phyloP scores from a whole-genome alignment of 768 basidiomycete genomes.

The Hericium rajendrae region DNA sequence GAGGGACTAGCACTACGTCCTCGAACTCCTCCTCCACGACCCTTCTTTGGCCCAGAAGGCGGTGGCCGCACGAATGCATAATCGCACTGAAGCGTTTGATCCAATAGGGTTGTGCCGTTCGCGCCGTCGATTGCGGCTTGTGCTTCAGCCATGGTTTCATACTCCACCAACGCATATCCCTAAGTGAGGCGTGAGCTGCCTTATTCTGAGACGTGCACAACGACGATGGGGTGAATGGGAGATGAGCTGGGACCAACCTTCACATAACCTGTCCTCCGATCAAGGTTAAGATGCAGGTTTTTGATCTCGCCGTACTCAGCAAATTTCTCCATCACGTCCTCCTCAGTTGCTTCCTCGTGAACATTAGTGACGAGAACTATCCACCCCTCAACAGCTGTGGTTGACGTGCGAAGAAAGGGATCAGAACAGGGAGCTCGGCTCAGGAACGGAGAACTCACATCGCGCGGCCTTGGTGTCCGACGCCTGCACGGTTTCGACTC shows the following conservation, averaged over 20 bases:
- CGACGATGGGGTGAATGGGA: neutral
- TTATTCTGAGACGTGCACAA: neutral
- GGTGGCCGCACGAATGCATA: constrained; percentile 87
- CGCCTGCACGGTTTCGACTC: constrained; percentile 52
- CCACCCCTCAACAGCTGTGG: constrained; percentile 94
- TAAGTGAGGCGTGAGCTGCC: constrained; percentile 21
- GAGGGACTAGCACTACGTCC: constrained; percentile 76
- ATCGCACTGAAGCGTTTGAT: constrained; percentile 82
- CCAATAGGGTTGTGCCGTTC: constrained; percentile 71
- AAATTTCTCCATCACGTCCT: constrained; percentile 94
- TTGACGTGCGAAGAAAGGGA: constrained; percentile 2
- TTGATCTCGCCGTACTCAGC: constrained; percentile 96
- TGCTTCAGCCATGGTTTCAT: constrained; percentile 90
- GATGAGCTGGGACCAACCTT: constrained; percentile 53
- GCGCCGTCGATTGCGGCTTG: constrained; percentile 90
- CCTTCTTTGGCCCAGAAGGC: constrained; percentile 73
- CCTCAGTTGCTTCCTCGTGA: constrained; percentile 97
- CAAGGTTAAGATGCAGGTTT: constrained; percentile 94
- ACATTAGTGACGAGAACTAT: constrained; percentile 94
- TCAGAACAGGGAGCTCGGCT: constrained; percentile 10
- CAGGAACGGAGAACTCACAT: constrained; percentile 43
- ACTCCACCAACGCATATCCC: constrained; percentile 98
- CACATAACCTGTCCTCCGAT: constrained; percentile 95
- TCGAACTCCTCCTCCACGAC: constrained; percentile 52
- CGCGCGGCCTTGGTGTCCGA: constrained; percentile 75